Evolutionary conservation across 768 basidiomycete species (phyloP), one percentile per base, ranked within the genome.

Genomic region (Hygrocybe punicea): DNA sequence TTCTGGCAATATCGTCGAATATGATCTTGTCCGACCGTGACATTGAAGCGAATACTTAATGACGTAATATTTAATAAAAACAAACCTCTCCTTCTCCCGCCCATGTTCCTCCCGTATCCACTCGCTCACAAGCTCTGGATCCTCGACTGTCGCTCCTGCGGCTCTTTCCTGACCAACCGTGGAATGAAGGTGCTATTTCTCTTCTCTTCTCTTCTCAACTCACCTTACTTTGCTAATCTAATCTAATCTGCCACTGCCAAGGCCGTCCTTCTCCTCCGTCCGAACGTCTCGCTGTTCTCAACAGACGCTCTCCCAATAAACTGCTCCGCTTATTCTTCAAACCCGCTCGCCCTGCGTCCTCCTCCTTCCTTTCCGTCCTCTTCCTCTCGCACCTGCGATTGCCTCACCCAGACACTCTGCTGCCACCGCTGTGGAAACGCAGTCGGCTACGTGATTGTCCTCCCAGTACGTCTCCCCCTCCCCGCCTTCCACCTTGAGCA

Each of bases 1-100:
- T 82, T 63, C 93, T 79, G 1, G 91, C 91, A 36, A 83, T 81
- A 40, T 97, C 93, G 67, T 97, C 91, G 65, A 97, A 97, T 6
- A 93, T 64, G 56, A 97, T 71, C 67, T 93, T 85, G 62, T 87
- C 86, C 54, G 94, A 74, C 71, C 44, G 14, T 45, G 17, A 19
- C 36, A 23, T 35, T n/a, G 17, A 37, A 35, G 25, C 11, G 29
- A 13, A 3, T 16, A 29, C 13, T 17, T 23, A 21, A 39, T 52
- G 36, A 13, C 17, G n/a, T 13, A 17, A 21, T 36, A 35, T 16
- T 33, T n/a, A 51, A n/a, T 33, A 25, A 51, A 8, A 34, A 69
- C 44, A 70, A 74, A 34, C 65, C 70, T 40, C 68, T 75, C 51
- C 74, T 77, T 37, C 62, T 69, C 51, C 75, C 73, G 65, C 74